Base-by-base conservation (phyloP, 2,329 filamentous ascomycete genomes). In the Metarhizium robertsii region DNA sequence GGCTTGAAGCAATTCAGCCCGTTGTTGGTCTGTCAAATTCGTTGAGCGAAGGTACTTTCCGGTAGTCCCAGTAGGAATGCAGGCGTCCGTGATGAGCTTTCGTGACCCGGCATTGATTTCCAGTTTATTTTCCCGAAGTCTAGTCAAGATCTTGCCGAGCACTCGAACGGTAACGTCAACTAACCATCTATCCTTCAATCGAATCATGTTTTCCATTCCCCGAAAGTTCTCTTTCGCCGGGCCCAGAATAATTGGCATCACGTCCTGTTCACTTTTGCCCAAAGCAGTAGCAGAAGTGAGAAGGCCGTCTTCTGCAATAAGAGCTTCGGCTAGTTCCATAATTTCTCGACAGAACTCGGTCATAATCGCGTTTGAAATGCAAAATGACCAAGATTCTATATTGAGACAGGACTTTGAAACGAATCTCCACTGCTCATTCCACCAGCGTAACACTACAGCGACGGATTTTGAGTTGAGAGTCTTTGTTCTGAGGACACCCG, bases 331-430 rank as follows among this genome's bases (percentile, higher is more conserved):
- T 65, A 96, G 88, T 64, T 97, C 90, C 83, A 99, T 99, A 14
- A 89, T 88, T 66, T 96, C 90, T 61, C 94, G 86, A 66, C 92
- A 96, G 65, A 97, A 96, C 56, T 96, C 86, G 64, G 91, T 86
- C 89, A 99, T 92, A 54, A 83, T 77, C 20, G 77, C 72, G 66
- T 90, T 94, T 52, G 92, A 86, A 57, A 89, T 83, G 4, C 80
- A 80, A 14, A 82, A 75, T 60, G 90, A 90, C 94, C 94, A 99
- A 11, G 75, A 74, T 66, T 96, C 91, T 3, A 92, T 95, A 58
- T 86, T 84, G 46, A 84, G 78, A 65, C 96, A 96, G 16, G 92
- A 88, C 55, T 87, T 85, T 46, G 86, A 86, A 47, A 97, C 78
- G 49, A 85, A 85, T 55, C 81, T 79, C 95, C 95, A 99, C 62